Evolutionary conservation across 495 filamentous ascomycete genomes (phyloP), one percentile per base, ranked within the genome.

Genomic region (Annulohypoxylon moriforme): DNA sequence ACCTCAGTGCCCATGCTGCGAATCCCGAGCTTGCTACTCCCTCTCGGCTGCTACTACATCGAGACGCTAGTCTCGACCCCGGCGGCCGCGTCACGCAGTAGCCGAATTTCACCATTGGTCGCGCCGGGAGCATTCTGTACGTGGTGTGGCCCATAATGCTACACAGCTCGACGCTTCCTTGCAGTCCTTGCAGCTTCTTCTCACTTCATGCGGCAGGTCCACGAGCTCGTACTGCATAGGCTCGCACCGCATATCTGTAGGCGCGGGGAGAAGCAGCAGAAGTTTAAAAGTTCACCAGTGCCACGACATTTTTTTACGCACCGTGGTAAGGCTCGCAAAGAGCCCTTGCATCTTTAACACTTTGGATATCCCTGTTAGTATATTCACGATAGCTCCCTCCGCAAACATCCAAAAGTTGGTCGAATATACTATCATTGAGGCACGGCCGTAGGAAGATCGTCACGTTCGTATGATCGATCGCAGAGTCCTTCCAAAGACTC

Each of bases 401-500:
- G 1, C 40, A 18, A 44, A 44, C 4, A 36, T 18, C n/a, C 18
- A 25, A 58, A 42, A 58, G 5, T 24, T 40, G 7, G 24, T 11
- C 42, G 42, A 58, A 58, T 8, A n/a, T 25, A 40, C 55, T 40
- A 58, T 57, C 24, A 16, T 52, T 22, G 18, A 53, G 49, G 53
- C 34, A 63, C 31, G 22, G n/a, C 25, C 40, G 50, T 40, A 55
- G 25, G 31, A 31, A 70, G 25, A 36, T 34, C 57, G 16, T 33
- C 38, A 29, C 38, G 16, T 33, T 44, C 31, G 50, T 67, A 59
- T 22, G 25, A 47, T 42, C 58, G 71, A 73, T 73, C 71, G 71
- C 71, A 73, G 66, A 73, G 71, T 73, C 60, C 42, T 73, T 73
- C 71, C 71, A 52, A 66, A 52, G 60, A 49, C 56, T 38, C 18